Evolutionary conservation across 352 stramenopile genomes (phyloP).

Genomic region (Globisporangium irregulare): DNA sequence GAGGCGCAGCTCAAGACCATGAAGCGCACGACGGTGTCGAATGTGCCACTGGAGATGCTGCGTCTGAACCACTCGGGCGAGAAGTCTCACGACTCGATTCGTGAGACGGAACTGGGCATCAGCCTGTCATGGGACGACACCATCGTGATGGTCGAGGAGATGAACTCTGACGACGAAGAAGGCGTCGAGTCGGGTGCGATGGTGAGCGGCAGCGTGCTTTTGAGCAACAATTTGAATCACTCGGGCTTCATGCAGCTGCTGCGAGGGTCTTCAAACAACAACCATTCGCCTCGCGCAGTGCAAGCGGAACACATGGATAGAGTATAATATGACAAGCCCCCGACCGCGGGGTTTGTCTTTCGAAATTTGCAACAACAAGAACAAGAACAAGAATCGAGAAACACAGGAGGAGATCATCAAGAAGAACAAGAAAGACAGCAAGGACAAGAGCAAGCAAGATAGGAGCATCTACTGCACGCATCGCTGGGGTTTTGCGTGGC

Average conservation of each 20-base stretch:
- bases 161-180: slow-evolving; percentile 34
- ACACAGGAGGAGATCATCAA: neutral
- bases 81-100: slow-evolving; percentile 74
- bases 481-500: slow-evolving; percentile 4
- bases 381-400: neutral
- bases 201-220: slow-evolving; percentile 44
- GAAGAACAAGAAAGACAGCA: neutral
- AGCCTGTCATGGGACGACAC: slow-evolving; percentile 70
- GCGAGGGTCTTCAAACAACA: slow-evolving; percentile 32
- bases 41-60: slow-evolving; percentile 56
- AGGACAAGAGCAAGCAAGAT: neutral
- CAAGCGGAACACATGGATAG: slow-evolving; percentile 65
- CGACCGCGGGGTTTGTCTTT: neutral
- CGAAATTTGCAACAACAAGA: slow-evolving; percentile 6
- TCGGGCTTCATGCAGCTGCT: slow-evolving; percentile 59
- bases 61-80: slow-evolving; percentile 61
- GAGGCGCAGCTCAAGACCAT: slow-evolving; percentile 41
- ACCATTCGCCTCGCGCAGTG: slow-evolving; percentile 28
- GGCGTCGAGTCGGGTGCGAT: slow-evolving; percentile 27
- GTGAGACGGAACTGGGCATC: slow-evolving; percentile 76
- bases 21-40: slow-evolving; percentile 43
- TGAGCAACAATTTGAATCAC: slow-evolving; percentile 58
- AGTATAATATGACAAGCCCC: slow-evolving; percentile 36
- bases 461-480: neutral
- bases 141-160: slow-evolving; percentile 71